Base-by-base conservation (phyloP, 768 basidiomycete genomes). In the Stropharia rugosoannulata region DNA sequence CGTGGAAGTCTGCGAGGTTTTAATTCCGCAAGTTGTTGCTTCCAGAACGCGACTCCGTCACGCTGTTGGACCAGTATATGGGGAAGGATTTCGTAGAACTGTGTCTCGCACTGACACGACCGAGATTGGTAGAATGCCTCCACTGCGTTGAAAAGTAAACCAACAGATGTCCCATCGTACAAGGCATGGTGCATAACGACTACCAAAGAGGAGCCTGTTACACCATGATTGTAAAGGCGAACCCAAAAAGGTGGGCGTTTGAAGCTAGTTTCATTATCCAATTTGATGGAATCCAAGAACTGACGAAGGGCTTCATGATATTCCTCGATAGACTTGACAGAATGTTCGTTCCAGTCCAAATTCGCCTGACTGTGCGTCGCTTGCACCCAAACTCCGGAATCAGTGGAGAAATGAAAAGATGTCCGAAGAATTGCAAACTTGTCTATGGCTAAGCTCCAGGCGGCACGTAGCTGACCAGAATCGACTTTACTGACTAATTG, bases 121-220 rank as follows among this genome's bases (percentile, higher is more conserved):
- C 51, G 13, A 18, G 63, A 63, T 27, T 45, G 50, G 55, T 80
- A 80, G 8, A 70, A 47, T 13, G 52, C 45, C 41, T 71, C 62
- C 2, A 80, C 65, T 25, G 63, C 51, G 10, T 67, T 55, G 11
- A 79, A 56, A 6, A 80, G 66, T 25, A 62, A 66, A n/a, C 63
- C 64, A 15, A 80, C 59, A 10, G 79, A 76, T 25, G 74, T 44
- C 10, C 79, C 79, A 55, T 80, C 79, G 53, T 80, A 80, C 16
- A 80, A 55, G 3, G 78, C 76, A 59, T 80, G 79, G 59, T 80
- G 79, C 67, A 80, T 70, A 39, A 72, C 68, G 3, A 81, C 57
- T 11, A 77, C 71, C 5, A 81, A 57, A 10, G 38, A 35, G 11
- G 57, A 50, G 8, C 19, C 43, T 40, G 41, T 40, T 8, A 39